Percentiles rank a stretch among this genome's conserved stretches.
phyloP scores from a whole-genome alignment of 176 grass and related monocot genomes.

The Neostapfia colusana region DNA sequence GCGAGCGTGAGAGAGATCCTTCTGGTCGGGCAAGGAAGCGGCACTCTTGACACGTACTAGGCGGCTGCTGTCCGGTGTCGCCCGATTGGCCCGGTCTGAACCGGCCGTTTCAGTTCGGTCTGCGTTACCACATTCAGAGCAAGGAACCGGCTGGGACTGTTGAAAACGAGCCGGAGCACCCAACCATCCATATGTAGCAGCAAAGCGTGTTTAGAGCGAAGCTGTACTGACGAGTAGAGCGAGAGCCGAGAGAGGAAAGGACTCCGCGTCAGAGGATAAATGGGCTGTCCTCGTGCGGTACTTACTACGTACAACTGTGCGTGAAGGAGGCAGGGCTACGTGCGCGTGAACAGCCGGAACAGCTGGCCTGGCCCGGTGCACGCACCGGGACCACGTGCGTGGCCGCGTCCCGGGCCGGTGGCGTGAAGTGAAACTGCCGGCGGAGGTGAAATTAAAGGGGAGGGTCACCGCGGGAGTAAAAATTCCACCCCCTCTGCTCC shows the following conservation, averaged over 20 bases:
- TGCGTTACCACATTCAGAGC: background rate
- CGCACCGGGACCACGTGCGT: background rate
- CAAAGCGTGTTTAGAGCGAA: background rate
- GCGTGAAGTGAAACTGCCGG: background rate
- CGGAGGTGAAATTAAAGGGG: background rate
- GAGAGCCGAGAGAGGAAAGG: background rate
- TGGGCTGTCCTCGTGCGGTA: background rate
- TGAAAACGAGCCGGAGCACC: background rate
- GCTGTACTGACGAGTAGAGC: background rate
- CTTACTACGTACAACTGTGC: background rate
- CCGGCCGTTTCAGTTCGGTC: background rate
- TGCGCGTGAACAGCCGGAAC: constrained; percentile 28
- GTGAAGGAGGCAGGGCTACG: constrained; percentile 32
- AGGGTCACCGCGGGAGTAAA: background rate
- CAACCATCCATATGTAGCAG: background rate
- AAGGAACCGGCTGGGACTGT: background rate
- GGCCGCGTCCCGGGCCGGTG: no score
- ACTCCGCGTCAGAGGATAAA: background rate
- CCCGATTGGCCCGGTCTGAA: background rate
- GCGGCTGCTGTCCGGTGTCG: background rate
- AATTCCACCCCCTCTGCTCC: background rate
- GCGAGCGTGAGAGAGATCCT: background rate
- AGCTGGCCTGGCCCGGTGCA: constrained; percentile 24
- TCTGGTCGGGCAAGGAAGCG: no score
- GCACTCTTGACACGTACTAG: no score